A percentile compares a stretch with the other conserved stretches of the same genome.
phyloP scores from a whole-genome alignment of 805 yeast species.

The Myxozyma udenii region DNA sequence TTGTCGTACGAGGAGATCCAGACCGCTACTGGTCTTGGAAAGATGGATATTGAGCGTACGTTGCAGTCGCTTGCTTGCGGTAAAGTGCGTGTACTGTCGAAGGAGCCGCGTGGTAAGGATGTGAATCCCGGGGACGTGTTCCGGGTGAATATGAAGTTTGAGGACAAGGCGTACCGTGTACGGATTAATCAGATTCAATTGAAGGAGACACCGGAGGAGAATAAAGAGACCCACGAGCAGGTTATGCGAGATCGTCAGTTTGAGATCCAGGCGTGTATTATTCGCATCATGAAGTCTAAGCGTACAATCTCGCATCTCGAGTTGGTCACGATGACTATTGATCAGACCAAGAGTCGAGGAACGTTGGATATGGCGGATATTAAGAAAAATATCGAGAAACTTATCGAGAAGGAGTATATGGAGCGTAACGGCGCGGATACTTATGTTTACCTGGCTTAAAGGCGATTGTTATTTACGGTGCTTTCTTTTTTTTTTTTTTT shows the following conservation, averaged over 20 bases:
- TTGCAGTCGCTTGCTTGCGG: conserved; percentile 35
- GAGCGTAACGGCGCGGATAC: conserved; percentile 28
- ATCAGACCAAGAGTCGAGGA: conserved; percentile 36
- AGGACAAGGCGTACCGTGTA: conserved; percentile 29
- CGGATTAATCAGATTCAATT: conserved; percentile 34
- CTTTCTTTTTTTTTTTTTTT: background rate
- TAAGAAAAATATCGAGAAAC: conserved; percentile 35
- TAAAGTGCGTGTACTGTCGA: conserved; percentile 30
- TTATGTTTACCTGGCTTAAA: conserved; percentile 23
- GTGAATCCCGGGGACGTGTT: conserved; percentile 31
- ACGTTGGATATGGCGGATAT: conserved; percentile 34
- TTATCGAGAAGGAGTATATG: conserved; percentile 35
- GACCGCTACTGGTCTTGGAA: conserved; percentile 28
- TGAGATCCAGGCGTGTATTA: conserved; percentile 38
- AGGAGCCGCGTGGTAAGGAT: conserved; percentile 28
- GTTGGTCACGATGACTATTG: conserved; percentile 33
- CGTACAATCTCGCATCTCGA: conserved; percentile 33
- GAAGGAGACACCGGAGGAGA: conserved; percentile 31
- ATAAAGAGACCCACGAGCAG: conserved; percentile 29
- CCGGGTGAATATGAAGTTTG: conserved; percentile 32
- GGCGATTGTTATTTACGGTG: background rate
- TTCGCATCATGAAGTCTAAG: conserved; percentile 37
- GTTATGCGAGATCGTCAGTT: conserved; percentile 36
- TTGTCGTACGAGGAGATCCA: conserved; percentile 28
- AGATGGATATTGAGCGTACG: conserved; percentile 28